Conservation (phyloP, 2,329 filamentous ascomycete species). For the Arthrobotrys megalospora region DNA sequence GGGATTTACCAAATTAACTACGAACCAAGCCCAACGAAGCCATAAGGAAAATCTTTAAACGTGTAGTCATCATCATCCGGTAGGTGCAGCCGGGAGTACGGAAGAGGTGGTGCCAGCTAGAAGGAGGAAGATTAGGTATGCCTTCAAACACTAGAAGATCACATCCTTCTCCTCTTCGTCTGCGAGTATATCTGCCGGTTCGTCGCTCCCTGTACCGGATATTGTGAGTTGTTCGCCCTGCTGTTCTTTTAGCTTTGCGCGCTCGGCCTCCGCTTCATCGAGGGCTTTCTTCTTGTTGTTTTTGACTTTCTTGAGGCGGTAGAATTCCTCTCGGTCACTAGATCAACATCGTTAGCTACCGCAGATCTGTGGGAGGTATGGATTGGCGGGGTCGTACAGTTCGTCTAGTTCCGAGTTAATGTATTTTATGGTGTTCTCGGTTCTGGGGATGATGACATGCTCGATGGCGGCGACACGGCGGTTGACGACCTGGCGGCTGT, state of each 20-base stretch:
- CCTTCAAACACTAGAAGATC: conserved; percentile 62
- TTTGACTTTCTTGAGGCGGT: conserved; percentile 94
- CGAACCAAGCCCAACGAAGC: neutral
- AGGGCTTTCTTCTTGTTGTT: conserved; percentile 85
- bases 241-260: conserved; percentile 77
- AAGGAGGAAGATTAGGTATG: conserved; percentile 44
- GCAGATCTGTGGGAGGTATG: neutral
- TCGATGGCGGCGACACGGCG: conserved; percentile 98
- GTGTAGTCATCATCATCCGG: neutral
- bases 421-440: conserved; percentile 99
- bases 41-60: neutral
- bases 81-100: neutral
- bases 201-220: conserved; percentile 32
- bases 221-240: conserved; percentile 66
- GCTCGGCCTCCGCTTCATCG: conserved; percentile 79
- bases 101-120: conserved; percentile 36
- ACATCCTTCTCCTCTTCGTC: conserved; percentile 67
- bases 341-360: neutral
- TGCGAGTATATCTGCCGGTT: conserved; percentile 59
- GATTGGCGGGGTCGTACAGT: conserved; percentile 71
- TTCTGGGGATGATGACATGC: conserved; percentile 96
- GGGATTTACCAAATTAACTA: conserved; percentile 33
- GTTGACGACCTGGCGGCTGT: conserved; percentile 77
- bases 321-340: conserved; percentile 90
- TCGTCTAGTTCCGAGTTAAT: conserved; percentile 95